Conservation (phyloP, 2,329 filamentous ascomycete genomes). For the Diaporthe sp. region DNA sequence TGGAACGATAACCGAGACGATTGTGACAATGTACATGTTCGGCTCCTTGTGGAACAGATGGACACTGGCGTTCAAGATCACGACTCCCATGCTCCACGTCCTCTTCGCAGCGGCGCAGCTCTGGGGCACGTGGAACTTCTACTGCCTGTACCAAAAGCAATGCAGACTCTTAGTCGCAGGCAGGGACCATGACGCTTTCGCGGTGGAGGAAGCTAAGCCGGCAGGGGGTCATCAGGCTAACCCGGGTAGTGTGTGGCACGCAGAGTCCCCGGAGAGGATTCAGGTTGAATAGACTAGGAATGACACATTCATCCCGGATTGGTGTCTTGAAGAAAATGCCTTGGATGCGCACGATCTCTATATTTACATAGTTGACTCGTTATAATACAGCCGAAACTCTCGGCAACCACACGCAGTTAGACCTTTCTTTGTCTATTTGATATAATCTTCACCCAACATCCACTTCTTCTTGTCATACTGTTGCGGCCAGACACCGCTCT, state of each 20-base stretch:
- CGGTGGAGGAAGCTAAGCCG: neutral
- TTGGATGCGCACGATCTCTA: neutral
- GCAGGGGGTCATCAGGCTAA: neutral
- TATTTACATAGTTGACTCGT: neutral
- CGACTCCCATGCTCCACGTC: slow-evolving; percentile 28
- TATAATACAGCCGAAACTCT: neutral
- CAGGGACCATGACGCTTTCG: no score
- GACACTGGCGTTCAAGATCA: slow-evolving; percentile 31
- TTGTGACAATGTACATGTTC: slow-evolving; percentile 31
- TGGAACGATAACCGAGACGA: slow-evolving; percentile 26
- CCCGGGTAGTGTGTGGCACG: neutral
- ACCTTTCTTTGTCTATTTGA: neutral
- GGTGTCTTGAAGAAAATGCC: neutral
- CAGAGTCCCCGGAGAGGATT: neutral
- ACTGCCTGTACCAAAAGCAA: slow-evolving; percentile 17
- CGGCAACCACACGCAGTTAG: neutral
- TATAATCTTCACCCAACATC: slow-evolving; percentile 19
- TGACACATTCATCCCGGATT: neutral
- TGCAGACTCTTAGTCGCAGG: neutral
- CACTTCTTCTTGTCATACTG: slow-evolving; percentile 39
- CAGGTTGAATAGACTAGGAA: neutral
- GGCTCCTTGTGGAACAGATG: slow-evolving; percentile 21
- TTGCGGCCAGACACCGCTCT: slow-evolving; percentile 58
- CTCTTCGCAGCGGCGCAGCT: slow-evolving; percentile 29
- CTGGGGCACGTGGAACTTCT: slow-evolving; percentile 29